phyloP scores from a whole-genome alignment of 108 stramenopile genomes.

The Aurantiochytrium sp. region DNA sequence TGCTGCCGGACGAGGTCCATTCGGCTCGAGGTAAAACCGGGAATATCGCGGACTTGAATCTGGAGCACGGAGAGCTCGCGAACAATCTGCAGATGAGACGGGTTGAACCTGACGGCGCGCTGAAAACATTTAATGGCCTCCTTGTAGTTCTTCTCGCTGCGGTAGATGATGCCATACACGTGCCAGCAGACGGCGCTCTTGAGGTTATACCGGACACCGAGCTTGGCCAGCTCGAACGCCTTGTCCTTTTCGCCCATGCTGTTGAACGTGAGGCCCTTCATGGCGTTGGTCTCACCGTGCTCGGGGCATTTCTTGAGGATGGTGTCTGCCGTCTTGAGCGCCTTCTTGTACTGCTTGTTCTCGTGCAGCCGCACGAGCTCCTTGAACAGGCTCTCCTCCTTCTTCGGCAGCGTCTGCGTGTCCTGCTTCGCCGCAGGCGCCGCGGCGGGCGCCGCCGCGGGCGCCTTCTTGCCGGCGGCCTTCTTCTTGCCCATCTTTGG shows the following conservation, averaged over 20 bases:
- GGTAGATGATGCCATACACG: slow-evolving; percentile 88
- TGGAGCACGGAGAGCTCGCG: slow-evolving; percentile 82
- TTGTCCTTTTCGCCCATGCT: slow-evolving; percentile 64
- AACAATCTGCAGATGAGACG: slow-evolving; percentile 81
- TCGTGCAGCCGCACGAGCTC: slow-evolving; percentile 84
- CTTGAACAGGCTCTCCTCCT: slow-evolving; percentile 82
- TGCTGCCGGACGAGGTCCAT: slow-evolving; percentile 67
- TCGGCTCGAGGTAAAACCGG: slow-evolving; percentile 80
- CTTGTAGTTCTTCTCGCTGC: slow-evolving; percentile 83
- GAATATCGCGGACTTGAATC: slow-evolving; percentile 80
- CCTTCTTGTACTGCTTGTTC: slow-evolving; percentile 95
- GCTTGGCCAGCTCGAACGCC: slow-evolving; percentile 83
- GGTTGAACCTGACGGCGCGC: slow-evolving; percentile 84
- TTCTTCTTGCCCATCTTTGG: background rate
- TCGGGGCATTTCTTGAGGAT: slow-evolving; percentile 88
- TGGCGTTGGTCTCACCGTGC: slow-evolving; percentile 79
- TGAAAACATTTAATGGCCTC: slow-evolving; percentile 98
- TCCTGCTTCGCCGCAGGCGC: background rate
- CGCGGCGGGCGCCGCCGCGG: slow-evolving; percentile 12
- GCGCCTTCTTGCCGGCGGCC: background rate
- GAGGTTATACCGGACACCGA: slow-evolving; percentile 81
- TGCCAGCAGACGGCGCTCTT: slow-evolving; percentile 98
- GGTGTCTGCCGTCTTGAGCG: slow-evolving; percentile 69
- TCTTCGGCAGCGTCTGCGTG: slow-evolving; percentile 73
- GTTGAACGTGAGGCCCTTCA: slow-evolving; percentile 88